A percentile compares a stretch with the other conserved stretches of the same genome.
These are phyloP conservation scores for Macrolepiota albuminosa DNA, from an alignment of 768 basidiomycete species.

Conservation along the genomic window DNA sequence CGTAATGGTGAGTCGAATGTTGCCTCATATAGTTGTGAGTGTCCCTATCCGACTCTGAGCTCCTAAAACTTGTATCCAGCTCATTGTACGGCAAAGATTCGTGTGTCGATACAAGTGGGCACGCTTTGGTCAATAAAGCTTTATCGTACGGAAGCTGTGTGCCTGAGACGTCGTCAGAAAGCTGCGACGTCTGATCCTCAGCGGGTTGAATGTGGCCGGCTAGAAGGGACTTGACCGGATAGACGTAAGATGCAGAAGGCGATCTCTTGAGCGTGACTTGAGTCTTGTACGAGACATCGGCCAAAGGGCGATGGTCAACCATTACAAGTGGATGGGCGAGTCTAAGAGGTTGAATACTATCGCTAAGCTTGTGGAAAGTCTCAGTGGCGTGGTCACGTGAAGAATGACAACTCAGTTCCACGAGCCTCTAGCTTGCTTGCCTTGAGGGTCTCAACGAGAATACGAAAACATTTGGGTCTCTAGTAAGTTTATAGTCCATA, in stretches of 20 bases:
- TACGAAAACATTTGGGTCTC: not conserved
- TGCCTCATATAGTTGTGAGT: not conserved
- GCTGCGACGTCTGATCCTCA: conserved; percentile 2
- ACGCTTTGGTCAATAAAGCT: not conserved
- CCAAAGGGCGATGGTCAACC: not conserved
- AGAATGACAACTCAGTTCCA: not conserved
- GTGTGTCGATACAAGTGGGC: not conserved
- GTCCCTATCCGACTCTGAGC: conserved; percentile 2
- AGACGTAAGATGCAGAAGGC: conserved; percentile 26
- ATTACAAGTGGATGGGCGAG: not conserved
- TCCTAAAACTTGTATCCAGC: conserved; percentile 9
- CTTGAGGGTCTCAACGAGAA: not conserved
- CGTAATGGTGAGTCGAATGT: not conserved
- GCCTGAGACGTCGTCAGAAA: not conserved
- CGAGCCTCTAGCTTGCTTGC: not conserved
- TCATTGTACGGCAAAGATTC: not conserved
- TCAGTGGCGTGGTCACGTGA: conserved; percentile 11
- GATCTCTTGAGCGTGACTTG: not conserved
- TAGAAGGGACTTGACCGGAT: conserved; percentile 38
- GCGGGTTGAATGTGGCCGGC: conserved; percentile 30
- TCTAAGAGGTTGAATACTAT: not conserved
- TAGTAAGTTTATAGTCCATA: not conserved
- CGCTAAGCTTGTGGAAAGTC: not conserved
- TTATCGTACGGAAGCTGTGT: not conserved
- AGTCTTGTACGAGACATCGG: not conserved